Base-by-base conservation (phyloP, 2,329 filamentous ascomycete species). In the Pseudogymnoascus sp. region DNA sequence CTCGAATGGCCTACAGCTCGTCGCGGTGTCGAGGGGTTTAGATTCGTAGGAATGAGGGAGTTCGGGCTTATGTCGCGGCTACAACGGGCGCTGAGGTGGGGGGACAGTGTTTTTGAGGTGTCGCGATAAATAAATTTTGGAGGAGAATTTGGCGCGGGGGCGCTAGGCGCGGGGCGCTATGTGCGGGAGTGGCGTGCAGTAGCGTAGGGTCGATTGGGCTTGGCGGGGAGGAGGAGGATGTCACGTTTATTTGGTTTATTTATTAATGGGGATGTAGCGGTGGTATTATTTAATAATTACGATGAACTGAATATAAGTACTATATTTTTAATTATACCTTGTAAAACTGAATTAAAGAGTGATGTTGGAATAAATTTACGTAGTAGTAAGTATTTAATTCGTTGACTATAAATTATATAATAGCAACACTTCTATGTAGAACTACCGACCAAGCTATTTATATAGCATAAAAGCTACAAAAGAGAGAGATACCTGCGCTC, bases 121-220 rank as follows among this genome's bases (percentile, higher is more conserved):
- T 60, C 59, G 59, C 49, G 49, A 60, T 60, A 60, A 45, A 60
- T 38, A 60, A 60, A 60, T 60, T 60, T 60, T 60, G 59, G 59
- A 60, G 35, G 39, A 45, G 59, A 45, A 39, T 60, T 38, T 60
- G 59, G 35, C 35, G 39, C 59, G 59, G 59, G 35, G 59, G 11
- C 33, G 59, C 35, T 60, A 45, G 59, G 59, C 49, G 49, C 49
- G 49, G 49, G 49, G 49, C 49, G 49, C 49, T 55, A 55, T 55
- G 49, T 55, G 49, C 49, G 29, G 49, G 29, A 55, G 49, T 55
- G 49, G 49, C 49, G 49, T 55, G 49, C 49, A 55, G 49, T 55
- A 55, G 49, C 49, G 49, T 55, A 55, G 29, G 49, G 49, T 33
- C 49, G 29, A 33, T 55, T 55, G 29, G 49, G 5, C 49, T 55